Evolutionary conservation across 2,329 filamentous ascomycete species (phyloP).

Genomic region (Colletotrichum euphorbiae): DNA sequence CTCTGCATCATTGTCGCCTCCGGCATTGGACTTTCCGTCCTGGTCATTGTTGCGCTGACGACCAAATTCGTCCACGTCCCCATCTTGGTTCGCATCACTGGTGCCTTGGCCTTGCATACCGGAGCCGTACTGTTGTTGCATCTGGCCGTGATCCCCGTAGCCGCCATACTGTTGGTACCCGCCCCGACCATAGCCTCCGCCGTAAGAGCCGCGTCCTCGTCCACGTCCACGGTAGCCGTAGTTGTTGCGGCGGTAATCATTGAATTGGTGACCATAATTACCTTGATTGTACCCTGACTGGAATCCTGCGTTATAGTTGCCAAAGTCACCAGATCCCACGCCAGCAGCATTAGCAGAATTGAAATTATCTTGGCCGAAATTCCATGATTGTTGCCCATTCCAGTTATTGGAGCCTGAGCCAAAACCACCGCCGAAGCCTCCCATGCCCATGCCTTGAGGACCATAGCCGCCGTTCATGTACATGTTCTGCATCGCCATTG

Average conservation of each 20-base stretch:
- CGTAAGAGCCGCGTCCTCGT: conserved; percentile 71
- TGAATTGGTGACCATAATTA: conserved; percentile 85
- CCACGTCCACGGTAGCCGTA: conserved; percentile 75
- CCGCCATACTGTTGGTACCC: conserved; percentile 61
- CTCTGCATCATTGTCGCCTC: conserved; percentile 23
- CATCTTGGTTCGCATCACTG: conserved; percentile 41
- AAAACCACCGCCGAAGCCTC: conserved; percentile 74
- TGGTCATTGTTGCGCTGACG: conserved; percentile 44
- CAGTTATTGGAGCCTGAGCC: conserved; percentile 77
- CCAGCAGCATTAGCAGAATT: conserved; percentile 85
- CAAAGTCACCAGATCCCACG: conserved; percentile 85
- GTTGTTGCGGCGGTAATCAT: conserved; percentile 80
- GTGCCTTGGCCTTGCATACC: conserved; percentile 40
- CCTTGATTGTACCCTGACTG: conserved; percentile 83
- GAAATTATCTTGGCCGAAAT: conserved; percentile 89
- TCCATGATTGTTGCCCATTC: conserved; percentile 85
- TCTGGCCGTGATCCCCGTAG: conserved; percentile 51
- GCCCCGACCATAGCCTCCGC: conserved; percentile 66
- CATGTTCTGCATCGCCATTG: conserved; percentile 79
- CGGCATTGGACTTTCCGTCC: conserved; percentile 24
- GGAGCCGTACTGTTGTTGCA: conserved; percentile 36
- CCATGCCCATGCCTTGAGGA: conserved; percentile 83
- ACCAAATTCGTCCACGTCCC: conserved; percentile 55
- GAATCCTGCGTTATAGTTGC: conserved; percentile 81
- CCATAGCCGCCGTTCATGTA: conserved; percentile 83